phyloP scores from a whole-genome alignment of 352 stramenopile species.

The Phytopythium ostracodes region DNA sequence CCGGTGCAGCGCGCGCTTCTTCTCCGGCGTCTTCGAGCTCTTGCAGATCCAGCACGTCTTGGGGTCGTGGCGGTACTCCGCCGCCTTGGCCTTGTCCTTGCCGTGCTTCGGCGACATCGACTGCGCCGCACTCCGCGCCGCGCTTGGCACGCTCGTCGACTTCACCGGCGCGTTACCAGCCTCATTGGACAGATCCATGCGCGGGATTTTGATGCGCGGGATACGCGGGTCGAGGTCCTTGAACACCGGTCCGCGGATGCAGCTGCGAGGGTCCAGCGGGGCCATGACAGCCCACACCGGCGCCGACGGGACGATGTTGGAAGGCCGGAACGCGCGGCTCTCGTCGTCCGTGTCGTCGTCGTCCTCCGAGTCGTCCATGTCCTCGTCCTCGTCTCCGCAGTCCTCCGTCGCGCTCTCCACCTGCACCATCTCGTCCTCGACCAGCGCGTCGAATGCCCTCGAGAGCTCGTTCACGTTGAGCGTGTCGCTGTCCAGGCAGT shows the following conservation, averaged over 20 bases:
- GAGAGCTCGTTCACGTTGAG: slow-evolving; percentile 75
- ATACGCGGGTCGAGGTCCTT: slow-evolving; percentile 78
- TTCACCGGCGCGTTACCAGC: slow-evolving; percentile 16
- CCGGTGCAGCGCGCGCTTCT: slow-evolving; percentile 78
- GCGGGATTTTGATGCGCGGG: slow-evolving; percentile 53
- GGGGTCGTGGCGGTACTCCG: slow-evolving; percentile 63
- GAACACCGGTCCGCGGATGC: slow-evolving; percentile 74
- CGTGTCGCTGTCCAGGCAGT: slow-evolving; percentile 56
- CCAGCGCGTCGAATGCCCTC: slow-evolving; percentile 56
- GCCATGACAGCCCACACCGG: slow-evolving; percentile 49
- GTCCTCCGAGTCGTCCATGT: slow-evolving; percentile 31
- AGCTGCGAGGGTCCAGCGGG: slow-evolving; percentile 69
- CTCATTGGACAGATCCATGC: slow-evolving; percentile 64
- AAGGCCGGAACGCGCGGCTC: slow-evolving; percentile 6
- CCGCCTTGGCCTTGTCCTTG: slow-evolving; percentile 35
- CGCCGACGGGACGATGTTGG: slow-evolving; percentile 48
- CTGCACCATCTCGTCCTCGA: slow-evolving; percentile 33
- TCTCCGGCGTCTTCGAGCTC: slow-evolving; percentile 74
- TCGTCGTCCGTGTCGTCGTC: slow-evolving; percentile 27
- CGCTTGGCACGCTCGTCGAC: slow-evolving; percentile 7
- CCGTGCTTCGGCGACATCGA: slow-evolving; percentile 47
- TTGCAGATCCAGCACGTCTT: slow-evolving; percentile 87
- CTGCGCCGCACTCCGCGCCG: slow-evolving; percentile 10
- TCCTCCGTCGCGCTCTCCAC: slow-evolving; percentile 21
- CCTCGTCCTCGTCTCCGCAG: slow-evolving; percentile 32